Evolutionary conservation across 1,284 basidiomycete genomes (phyloP).

Genomic region (Tilletiopsis washingtonensis): DNA sequence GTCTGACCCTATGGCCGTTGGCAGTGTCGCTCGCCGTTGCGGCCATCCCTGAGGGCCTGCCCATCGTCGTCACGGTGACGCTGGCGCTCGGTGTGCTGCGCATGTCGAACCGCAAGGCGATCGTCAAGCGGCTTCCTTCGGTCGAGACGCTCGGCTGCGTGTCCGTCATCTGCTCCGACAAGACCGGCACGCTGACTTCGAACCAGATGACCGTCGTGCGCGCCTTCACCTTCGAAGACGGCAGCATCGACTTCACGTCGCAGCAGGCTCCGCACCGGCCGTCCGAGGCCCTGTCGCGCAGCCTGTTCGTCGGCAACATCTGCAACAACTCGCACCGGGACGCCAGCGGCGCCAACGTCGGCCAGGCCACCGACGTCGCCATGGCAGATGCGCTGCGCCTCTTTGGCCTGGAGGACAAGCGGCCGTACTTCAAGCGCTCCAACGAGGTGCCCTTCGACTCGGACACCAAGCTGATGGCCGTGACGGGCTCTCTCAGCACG

Average conservation of each 20-base stretch:
- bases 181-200: conserved; percentile 91
- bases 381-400: conserved; percentile 70
- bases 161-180: conserved; percentile 93
- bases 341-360: conserved; percentile 67
- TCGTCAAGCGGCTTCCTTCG: conserved; percentile 91
- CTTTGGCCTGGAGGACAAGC: conserved; percentile 64
- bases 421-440: conserved; percentile 63
- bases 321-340: conserved; percentile 59
- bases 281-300: conserved; percentile 60
- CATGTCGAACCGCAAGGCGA: conserved; percentile 89
- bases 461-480: conserved; percentile 83
- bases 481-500: conserved; percentile 56
- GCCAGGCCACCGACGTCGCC: conserved; percentile 90
- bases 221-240: conserved; percentile 70
- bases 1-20: neutral
- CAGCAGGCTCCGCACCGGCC: conserved; percentile 26
- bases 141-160: conserved; percentile 90
- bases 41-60: conserved; percentile 91
- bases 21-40: conserved; percentile 85
- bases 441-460: conserved; percentile 84
- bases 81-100: conserved; percentile 85
- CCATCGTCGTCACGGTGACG: conserved; percentile 94
- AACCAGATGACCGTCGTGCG: conserved; percentile 92
- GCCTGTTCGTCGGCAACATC: conserved; percentile 55
- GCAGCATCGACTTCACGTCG: conserved; percentile 12